phyloP scores from a whole-genome alignment of 2,329 filamentous ascomycete species.

The Lachnellula subtilissima region DNA sequence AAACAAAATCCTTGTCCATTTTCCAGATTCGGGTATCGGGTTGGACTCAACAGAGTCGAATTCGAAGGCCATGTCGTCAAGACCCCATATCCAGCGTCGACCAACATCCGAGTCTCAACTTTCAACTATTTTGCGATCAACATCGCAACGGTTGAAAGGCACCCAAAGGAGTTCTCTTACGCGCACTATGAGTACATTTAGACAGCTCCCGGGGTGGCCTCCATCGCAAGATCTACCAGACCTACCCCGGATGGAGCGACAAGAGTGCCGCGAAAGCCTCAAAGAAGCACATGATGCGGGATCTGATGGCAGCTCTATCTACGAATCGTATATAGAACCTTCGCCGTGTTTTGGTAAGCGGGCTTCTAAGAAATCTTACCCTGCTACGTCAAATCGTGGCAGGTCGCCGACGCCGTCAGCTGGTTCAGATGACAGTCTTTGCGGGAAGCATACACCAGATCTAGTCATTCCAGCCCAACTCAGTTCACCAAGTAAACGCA shows the following conservation, averaged over 20 bases:
- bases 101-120: conserved; percentile 23
- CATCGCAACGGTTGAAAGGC: conserved; percentile 23
- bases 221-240: conserved; percentile 21
- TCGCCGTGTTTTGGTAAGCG: conserved; percentile 19
- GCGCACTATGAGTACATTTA: conserved; percentile 19
- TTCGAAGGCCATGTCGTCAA: background rate
- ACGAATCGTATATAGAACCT: conserved; percentile 10
- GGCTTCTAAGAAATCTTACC: background rate
- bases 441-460: conserved; percentile 15
- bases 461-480: conserved; percentile 19
- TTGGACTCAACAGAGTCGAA: background rate
- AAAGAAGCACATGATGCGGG: conserved; percentile 9
- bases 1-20: background rate
- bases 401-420: conserved; percentile 15
- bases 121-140: conserved; percentile 24
- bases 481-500: conserved; percentile 23
- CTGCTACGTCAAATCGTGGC: conserved; percentile 1
- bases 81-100: conserved; percentile 5
- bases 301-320: conserved; percentile 17
- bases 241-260: conserved; percentile 12
- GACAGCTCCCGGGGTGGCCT: conserved; percentile 17
- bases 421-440: conserved; percentile 25
- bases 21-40: background rate
- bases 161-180: conserved; percentile 17
- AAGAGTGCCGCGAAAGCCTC: conserved; percentile 19